These are phyloP conservation scores for Cutaneotrichosporon arboriforme DNA, from an alignment of 1,284 basidiomycete genomes.

Conservation along the genomic window DNA sequence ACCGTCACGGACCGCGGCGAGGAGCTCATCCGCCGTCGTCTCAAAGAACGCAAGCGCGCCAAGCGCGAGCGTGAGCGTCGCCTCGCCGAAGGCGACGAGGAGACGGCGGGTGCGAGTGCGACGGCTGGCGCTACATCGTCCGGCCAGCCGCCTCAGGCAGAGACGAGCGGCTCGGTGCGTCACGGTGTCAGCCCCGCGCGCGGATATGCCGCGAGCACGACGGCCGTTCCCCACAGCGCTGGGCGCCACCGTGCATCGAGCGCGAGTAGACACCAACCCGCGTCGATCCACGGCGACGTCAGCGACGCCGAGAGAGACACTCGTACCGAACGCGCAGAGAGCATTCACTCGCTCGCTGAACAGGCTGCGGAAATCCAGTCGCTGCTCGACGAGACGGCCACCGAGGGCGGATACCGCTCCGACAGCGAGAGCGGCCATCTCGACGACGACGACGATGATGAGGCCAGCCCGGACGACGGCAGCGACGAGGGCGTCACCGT, in stretches of 20 bases:
- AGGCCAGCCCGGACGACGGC: constrained; percentile 46
- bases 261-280: constrained; percentile 10
- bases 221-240: background rate
- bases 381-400: background rate
- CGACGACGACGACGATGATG: constrained; percentile 36
- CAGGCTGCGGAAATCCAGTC: constrained; percentile 3
- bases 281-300: constrained; percentile 10
- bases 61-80: constrained; percentile 34
- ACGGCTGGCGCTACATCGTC: background rate
- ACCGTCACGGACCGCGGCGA: constrained; percentile 53
- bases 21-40: constrained; percentile 53
- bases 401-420: constrained; percentile 21
- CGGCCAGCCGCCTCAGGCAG: background rate
- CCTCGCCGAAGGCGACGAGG: constrained; percentile 21
- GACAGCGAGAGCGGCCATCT: constrained; percentile 32
- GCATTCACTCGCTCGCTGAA: background rate
- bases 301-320: no score
- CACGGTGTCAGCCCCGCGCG: background rate
- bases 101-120: constrained; percentile 11
- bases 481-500: constrained; percentile 79
- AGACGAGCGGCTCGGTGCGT: background rate
- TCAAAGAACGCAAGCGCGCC: constrained; percentile 50
- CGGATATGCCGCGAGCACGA: background rate
- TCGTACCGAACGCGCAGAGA: constrained; percentile 17
- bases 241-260: constrained; percentile 7